Evolutionary conservation across 148 eudicot genomes (phyloP).

Genomic region (Chenopodium formosanum): DNA sequence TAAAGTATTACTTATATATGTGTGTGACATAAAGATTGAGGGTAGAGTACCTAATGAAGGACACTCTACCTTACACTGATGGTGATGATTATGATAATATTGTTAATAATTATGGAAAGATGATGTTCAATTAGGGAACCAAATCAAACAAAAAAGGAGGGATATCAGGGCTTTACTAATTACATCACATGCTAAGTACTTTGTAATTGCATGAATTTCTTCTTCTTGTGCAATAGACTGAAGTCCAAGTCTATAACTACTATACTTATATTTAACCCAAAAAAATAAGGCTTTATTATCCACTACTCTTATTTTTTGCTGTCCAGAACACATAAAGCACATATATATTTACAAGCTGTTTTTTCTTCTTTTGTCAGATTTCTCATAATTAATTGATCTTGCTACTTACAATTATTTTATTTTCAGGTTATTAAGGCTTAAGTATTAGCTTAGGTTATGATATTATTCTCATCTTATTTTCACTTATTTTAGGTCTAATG

Average conservation of each 20-base stretch:
- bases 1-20: no score
- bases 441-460: no score
- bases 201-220: conserved; percentile 5
- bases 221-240: not conserved
- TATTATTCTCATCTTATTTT: no score
- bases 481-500: no score
- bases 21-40: not conserved
- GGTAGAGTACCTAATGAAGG: not conserved
- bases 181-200: conserved; percentile 30
- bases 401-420: not conserved
- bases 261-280: not conserved
- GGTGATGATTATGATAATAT: conserved; percentile 1
- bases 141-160: conserved; percentile 29
- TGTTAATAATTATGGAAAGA: conserved; percentile 6
- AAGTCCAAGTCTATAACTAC: not conserved
- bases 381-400: conserved; percentile 10
- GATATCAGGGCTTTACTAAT: conserved; percentile 25
- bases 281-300: not conserved
- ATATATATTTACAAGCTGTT: conserved; percentile 4
- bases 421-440: no score
- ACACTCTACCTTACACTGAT: conserved; percentile 8
- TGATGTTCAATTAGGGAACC: conserved; percentile 23
- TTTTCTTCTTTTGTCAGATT: not conserved
- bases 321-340: conserved; percentile 13
- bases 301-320: not conserved